A percentile compares a stretch with the other conserved stretches of the same genome.
Evolutionary conservation across 2,329 filamentous ascomycete species (phyloP).

Genomic region (Phyllosticta citribraziliensis): DNA sequence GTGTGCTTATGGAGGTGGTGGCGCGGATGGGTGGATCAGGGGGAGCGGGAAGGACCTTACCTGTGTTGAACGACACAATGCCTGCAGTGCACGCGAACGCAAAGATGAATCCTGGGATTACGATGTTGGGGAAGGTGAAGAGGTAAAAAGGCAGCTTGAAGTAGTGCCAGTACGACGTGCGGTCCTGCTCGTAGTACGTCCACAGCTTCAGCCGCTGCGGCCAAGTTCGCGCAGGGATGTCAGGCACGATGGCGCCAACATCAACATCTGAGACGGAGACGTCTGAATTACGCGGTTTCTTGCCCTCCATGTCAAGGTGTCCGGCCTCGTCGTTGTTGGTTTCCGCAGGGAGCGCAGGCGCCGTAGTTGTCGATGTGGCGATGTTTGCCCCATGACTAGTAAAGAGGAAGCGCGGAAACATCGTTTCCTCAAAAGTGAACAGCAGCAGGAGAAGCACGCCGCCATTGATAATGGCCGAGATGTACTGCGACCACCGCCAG

Average conservation of each 20-base stretch:
- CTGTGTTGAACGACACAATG: conserved; percentile 34
- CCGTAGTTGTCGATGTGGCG: not conserved
- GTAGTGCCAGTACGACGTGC: conserved; percentile 30
- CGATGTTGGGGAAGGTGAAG: conserved; percentile 31
- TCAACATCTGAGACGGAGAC: not conserved
- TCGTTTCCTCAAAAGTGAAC: conserved; percentile 27
- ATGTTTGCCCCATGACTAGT: not conserved
- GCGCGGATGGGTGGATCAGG: too few species aligned
- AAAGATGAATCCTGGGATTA: conserved; percentile 30
- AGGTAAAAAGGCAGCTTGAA: conserved; percentile 32
- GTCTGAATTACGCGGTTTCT: not conserved
- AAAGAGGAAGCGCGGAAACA: conserved; percentile 27
- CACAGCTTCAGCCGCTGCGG: conserved; percentile 16
- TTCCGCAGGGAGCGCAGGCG: not conserved
- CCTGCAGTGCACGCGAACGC: conserved; percentile 33
- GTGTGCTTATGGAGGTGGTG: too few species aligned
- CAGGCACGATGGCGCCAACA: conserved; percentile 6
- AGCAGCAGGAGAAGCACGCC: conserved; percentile 13
- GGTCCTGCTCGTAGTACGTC: conserved; percentile 24
- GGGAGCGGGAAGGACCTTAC: not conserved
- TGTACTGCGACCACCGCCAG: conserved; percentile 27
- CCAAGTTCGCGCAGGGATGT: conserved; percentile 14
- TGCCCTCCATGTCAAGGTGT: not conserved
- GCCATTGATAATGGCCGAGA: conserved; percentile 22
- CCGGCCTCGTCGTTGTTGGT: not conserved